Conservation (phyloP, 2,329 filamentous ascomycete genomes). For the Plenodomus biglobosus region DNA sequence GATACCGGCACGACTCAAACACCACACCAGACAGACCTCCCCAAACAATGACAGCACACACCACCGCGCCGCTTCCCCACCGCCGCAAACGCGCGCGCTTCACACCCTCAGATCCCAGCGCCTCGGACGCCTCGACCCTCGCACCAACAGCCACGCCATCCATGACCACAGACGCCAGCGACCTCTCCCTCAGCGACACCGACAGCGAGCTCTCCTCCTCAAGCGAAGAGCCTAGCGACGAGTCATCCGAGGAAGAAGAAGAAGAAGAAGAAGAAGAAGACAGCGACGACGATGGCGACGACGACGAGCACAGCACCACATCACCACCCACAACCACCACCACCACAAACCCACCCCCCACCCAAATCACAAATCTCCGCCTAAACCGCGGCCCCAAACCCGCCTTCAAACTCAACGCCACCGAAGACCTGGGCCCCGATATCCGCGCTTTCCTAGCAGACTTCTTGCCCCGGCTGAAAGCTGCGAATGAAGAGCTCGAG, state of each 20-base stretch:
- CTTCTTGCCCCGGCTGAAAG: conserved; percentile 48
- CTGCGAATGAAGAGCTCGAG: conserved; percentile 49
- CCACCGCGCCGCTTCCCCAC: conserved; percentile 3
- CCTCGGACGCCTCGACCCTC: conserved; percentile 14
- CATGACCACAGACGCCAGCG: conserved; percentile 21
- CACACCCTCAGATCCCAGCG: conserved; percentile 24
- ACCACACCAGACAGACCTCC: too few species aligned
- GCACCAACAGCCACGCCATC: conserved; percentile 19
- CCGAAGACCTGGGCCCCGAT: conserved; percentile 32
- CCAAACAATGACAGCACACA: conserved; percentile 18
- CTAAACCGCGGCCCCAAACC: conserved; percentile 38
- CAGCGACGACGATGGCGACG: conserved; percentile 18
- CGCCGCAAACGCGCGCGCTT: conserved; percentile 31
- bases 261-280: too few species aligned
- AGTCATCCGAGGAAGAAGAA: conserved; percentile 38
- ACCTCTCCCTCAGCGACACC: conserved; percentile 20
- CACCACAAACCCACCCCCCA: conserved; percentile 5
- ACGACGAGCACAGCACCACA: conserved; percentile 3
- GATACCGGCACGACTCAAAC: too few species aligned
- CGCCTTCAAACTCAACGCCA: conserved; percentile 29
- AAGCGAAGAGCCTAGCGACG: conserved; percentile 43
- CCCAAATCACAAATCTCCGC: conserved; percentile 30
- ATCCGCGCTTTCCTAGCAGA: conserved; percentile 42
- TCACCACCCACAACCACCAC: conserved; percentile 13
- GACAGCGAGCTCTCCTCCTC: conserved; percentile 38